Conservation (phyloP, 2,329 filamentous ascomycete species). For the Niveomyces coronatus region DNA sequence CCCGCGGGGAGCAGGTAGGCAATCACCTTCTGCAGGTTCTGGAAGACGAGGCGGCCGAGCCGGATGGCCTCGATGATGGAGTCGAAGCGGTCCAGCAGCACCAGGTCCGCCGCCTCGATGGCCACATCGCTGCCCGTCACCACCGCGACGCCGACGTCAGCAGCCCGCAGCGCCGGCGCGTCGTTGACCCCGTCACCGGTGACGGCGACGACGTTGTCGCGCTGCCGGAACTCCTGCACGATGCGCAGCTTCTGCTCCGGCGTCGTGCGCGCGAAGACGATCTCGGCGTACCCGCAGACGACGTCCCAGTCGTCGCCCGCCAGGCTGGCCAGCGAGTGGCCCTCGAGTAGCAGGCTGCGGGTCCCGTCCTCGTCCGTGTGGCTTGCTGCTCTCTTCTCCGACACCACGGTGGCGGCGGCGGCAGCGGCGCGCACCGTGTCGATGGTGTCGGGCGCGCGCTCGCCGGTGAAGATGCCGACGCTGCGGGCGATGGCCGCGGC, state of each 20-base stretch:
- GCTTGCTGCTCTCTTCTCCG: slow-evolving; percentile 14
- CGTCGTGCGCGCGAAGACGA: slow-evolving; percentile 59
- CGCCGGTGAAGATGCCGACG: slow-evolving; percentile 49
- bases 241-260: slow-evolving; percentile 63
- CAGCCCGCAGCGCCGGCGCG: slow-evolving; percentile 53
- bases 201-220: slow-evolving; percentile 54
- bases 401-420: too few species aligned
- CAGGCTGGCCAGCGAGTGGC: slow-evolving; percentile 47
- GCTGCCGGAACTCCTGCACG: slow-evolving; percentile 54
- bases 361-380: slow-evolving; percentile 14
- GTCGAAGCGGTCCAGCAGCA: slow-evolving; percentile 61
- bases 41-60: slow-evolving; percentile 29
- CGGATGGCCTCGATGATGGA: slow-evolving; percentile 57
- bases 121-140: slow-evolving; percentile 55
- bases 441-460: slow-evolving; percentile 31
- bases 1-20: slow-evolving; percentile 40
- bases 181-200: slow-evolving; percentile 67
- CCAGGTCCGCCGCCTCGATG: slow-evolving; percentile 53
- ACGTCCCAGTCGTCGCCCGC: slow-evolving; percentile 36
- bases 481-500: slow-evolving; percentile 56
- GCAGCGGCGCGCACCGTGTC: too few species aligned
- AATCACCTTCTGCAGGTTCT: slow-evolving; percentile 32
- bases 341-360: slow-evolving; percentile 33
- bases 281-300: slow-evolving; percentile 41
- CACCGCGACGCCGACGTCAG: slow-evolving; percentile 60